phyloP scores from a whole-genome alignment of 2,329 filamentous ascomycete species.

The Huntiella savannae region DNA sequence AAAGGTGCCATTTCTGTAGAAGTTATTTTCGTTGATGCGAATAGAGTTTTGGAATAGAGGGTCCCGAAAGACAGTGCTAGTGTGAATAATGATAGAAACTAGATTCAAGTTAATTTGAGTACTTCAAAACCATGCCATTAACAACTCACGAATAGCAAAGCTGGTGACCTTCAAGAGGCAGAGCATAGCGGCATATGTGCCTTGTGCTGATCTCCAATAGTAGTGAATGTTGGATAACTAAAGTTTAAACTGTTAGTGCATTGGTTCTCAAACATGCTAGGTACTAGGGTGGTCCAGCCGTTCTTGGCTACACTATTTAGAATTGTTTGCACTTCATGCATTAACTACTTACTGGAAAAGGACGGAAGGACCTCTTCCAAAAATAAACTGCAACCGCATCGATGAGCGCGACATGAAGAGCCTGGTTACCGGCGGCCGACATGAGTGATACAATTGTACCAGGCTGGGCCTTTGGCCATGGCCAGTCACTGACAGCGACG shows the following conservation, averaged over 20 bases:
- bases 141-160: slow-evolving; percentile 9
- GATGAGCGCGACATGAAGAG: slow-evolving; percentile 6
- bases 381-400: slow-evolving; percentile 11
- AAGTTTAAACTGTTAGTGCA: neutral
- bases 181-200: slow-evolving; percentile 2
- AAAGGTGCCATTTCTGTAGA: slow-evolving; percentile 8
- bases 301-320: neutral
- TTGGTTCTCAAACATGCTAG: neutral
- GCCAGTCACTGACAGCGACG: slow-evolving; percentile 9
- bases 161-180: slow-evolving; percentile 8
- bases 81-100: slow-evolving; percentile 10
- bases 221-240: slow-evolving; percentile 11
- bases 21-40: slow-evolving; percentile 6
- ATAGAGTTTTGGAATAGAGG: slow-evolving; percentile 11
- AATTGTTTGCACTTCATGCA: neutral
- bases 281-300: neutral
- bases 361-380: slow-evolving; percentile 7
- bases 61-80: slow-evolving; percentile 9
- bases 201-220: slow-evolving; percentile 9
- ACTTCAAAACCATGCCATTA: neutral
- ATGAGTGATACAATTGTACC: slow-evolving; percentile 10
- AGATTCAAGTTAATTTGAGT: neutral
- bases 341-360: slow-evolving; percentile 8
- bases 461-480: slow-evolving; percentile 8
- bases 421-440: slow-evolving; percentile 6